Evolutionary conservation across 2,329 filamentous ascomycete species (phyloP).

Genomic region (Ramularia endophylla): DNA sequence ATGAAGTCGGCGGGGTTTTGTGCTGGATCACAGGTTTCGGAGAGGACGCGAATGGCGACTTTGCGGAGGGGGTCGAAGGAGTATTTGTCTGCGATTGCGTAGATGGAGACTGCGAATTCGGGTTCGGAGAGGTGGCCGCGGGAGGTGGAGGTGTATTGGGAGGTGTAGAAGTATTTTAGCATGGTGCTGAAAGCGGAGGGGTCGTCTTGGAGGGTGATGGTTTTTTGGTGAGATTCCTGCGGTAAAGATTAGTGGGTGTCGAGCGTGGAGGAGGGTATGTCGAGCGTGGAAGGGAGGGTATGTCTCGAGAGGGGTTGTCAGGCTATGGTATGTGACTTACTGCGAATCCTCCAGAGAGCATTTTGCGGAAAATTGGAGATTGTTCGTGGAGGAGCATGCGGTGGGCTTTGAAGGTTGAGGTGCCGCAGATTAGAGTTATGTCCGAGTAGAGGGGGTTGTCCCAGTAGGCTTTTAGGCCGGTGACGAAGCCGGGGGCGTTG

Average conservation of each 20-base stretch:
- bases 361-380: conserved; percentile 38
- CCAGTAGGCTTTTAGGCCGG: conserved; percentile 1
- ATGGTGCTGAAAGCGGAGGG: conserved; percentile 12
- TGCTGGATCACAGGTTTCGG: conserved; percentile 4
- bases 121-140: conserved; percentile 1
- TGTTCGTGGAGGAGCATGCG: conserved; percentile 37
- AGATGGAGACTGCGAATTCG: conserved; percentile 30
- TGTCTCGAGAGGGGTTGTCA: too few relatives aligned
- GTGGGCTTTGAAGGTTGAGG: conserved; percentile 37
- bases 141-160: conserved; percentile 16
- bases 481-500: too few relatives aligned
- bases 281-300: too few relatives aligned
- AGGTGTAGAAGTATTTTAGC: conserved; percentile 20
- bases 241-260: too few relatives aligned
- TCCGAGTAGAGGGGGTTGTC: conserved; percentile 33
- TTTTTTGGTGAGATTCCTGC: conserved; percentile 10
- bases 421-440: conserved; percentile 37
- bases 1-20: conserved; percentile 7
- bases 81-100: conserved; percentile 35
- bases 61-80: conserved; percentile 28
- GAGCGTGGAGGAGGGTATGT: too few relatives aligned
- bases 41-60: conserved; percentile 8
- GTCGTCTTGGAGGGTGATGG: conserved; percentile 13
- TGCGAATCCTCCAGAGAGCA: conserved; percentile 25
- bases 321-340: conserved; percentile 6